A percentile compares a stretch with the other conserved stretches of the same genome.
Conservation (phyloP, 2,329 filamentous ascomycete species). For the Botrytis deweyae region DNA sequence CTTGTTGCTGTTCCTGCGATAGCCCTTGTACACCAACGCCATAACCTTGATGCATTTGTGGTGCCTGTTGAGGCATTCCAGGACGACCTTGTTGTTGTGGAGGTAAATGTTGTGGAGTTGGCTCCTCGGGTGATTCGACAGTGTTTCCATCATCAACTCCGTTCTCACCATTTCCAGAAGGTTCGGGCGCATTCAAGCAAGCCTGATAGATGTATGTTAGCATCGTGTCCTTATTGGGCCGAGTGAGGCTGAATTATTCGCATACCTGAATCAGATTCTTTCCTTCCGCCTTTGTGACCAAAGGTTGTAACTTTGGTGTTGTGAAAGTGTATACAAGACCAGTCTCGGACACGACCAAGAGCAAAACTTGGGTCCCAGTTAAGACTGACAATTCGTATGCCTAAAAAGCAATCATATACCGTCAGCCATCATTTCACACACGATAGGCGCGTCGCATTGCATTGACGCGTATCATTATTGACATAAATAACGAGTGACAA, state of each 20-base stretch:
- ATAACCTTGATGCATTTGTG: conserved; percentile 63
- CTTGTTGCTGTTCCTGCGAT: conserved; percentile 65
- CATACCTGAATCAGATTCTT: conserved; percentile 97
- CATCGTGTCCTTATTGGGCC: conserved; percentile 18
- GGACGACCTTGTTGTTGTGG: conserved; percentile 55
- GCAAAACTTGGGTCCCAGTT: conserved; percentile 93
- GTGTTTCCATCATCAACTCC: conserved; percentile 73
- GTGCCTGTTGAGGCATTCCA: conserved; percentile 61
- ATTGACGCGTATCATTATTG: conserved; percentile 27
- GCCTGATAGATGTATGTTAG: conserved; percentile 64
- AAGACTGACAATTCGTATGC: conserved; percentile 97
- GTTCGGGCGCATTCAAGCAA: conserved; percentile 94
- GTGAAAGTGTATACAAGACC: conserved; percentile 98
- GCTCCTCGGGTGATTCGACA: conserved; percentile 90
- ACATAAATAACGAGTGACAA: conserved; percentile 31
- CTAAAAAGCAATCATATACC: conserved; percentile 47
- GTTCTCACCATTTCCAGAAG: conserved; percentile 75
- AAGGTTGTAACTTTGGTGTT: conserved; percentile 94
- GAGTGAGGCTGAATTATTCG: conserved; percentile 11
- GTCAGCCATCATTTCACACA: conserved; percentile 30
- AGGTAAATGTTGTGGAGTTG: conserved; percentile 72
- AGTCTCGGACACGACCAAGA: conserved; percentile 95
- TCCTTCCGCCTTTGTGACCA: conserved; percentile 97
- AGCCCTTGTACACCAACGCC: conserved; percentile 46
- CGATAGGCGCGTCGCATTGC: conserved; percentile 29